Conservation (phyloP, 257 asterid genomes). For the Linderniella brevidens region DNA sequence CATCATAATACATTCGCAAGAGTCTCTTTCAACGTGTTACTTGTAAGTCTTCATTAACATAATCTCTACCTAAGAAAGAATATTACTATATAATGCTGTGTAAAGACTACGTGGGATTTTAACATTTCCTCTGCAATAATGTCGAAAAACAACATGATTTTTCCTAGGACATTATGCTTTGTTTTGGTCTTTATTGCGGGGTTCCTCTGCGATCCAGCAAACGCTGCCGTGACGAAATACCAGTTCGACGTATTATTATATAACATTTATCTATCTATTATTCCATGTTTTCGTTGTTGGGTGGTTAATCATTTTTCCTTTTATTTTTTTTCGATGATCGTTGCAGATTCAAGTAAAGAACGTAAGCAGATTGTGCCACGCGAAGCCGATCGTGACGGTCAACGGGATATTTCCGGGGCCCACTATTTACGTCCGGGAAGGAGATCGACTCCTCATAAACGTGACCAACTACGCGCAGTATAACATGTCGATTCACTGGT, state of each 20-base stretch:
- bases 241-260: conserved; percentile 22
- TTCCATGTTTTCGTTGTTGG: conserved; percentile 1
- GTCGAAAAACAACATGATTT: not conserved
- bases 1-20: too few species aligned
- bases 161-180: conserved; percentile 4
- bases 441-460: conserved; percentile 27
- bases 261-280: too few species aligned
- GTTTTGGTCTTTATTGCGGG: conserved; percentile 12
- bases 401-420: conserved; percentile 52
- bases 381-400: conserved; percentile 31
- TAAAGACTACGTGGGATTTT: too few species aligned
- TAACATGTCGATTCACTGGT: conserved; percentile 50
- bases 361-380: conserved; percentile 35
- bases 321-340: not conserved
- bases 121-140: conserved; percentile 10
- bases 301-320: not conserved
- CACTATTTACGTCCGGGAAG: conserved; percentile 36
- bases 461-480: conserved; percentile 32
- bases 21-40: too few species aligned
- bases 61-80: too few species aligned
- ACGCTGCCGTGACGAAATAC: conserved; percentile 22
- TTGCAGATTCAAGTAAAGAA: conserved; percentile 27
- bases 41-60: too few species aligned
- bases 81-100: too few species aligned
- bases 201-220: conserved; percentile 10